Evolutionary conservation across 139 green algal species (phyloP), one percentile per base, ranked within the genome.

Genomic region (Coelastrella sp.): DNA sequence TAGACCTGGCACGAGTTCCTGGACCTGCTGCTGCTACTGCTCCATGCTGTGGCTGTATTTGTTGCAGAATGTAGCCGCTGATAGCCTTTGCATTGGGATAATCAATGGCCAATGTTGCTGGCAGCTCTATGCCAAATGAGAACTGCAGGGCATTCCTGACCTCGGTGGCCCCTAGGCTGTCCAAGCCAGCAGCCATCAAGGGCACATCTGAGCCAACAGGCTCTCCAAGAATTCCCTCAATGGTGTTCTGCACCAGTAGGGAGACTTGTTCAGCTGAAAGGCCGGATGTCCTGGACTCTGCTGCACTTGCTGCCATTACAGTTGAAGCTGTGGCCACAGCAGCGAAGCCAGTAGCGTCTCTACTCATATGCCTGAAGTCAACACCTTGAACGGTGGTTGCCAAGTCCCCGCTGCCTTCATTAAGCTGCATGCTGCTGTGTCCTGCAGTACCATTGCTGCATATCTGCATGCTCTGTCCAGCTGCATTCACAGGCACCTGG

Each of bases 91-190:
- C 60, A 74, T 91, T 92, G 57, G 88, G 65, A 15, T 78, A 58
- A 60, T 82, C 68, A 17, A 90, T 70, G 7, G 15, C 92, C 1
- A 98, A 68, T 0, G 97, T 98, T 65, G 89, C 87, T 7, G 96
- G 94, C 24, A 99, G 91, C 8, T 95, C 83, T n/a, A 98, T 11
- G 4, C 89, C 90, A 0, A 97, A 35, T 7, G 88, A 88, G 10
- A 57, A 63, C 84, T 92, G 87, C 65, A 91, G 76, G 27, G 56
- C 75, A 60, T 85, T 90, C 27, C 85, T 63, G n/a, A 90, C 89
- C 91, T 98, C 95, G 14, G 95, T 91, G 0, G 97, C 96, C 10
- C 89, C 93, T 49, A 98, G 87, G 56, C 92, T 96, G 90, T 98
- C 96, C 19, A 98, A 92, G 8, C 92, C 93, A 6, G 94, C 93